A percentile compares a stretch with the other conserved stretches of the same genome.
Conservation (phyloP, 805 yeast species). For the Candida morakotiae region DNA sequence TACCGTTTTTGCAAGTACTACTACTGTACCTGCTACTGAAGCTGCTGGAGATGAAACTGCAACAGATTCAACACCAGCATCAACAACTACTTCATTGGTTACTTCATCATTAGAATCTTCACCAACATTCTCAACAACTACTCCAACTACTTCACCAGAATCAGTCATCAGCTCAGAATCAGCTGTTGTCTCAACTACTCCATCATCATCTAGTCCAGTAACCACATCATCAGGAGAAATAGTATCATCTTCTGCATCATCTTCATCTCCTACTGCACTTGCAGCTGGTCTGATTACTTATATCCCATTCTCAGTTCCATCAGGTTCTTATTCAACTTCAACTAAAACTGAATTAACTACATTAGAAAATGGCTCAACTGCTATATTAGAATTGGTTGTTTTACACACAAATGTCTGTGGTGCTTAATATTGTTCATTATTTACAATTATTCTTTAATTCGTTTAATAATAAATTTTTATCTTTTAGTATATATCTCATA, state of each 20-base stretch:
- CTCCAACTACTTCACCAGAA: background rate
- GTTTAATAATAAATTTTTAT: background rate
- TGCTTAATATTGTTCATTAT: too few relatives aligned
- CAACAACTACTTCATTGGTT: background rate
- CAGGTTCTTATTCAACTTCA: constrained; percentile 17
- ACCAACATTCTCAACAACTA: background rate
- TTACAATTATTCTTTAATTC: background rate
- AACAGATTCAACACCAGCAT: background rate
- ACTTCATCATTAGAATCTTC: background rate
- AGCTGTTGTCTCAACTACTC: background rate
- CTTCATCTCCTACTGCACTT: background rate
- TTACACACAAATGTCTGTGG: constrained; percentile 19
- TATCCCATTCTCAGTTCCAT: constrained; percentile 13
- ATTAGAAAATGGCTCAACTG: constrained; percentile 15
- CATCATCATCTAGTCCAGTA: background rate
- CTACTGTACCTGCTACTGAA: background rate
- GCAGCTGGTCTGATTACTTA: constrained; percentile 5
- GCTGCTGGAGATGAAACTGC: background rate
- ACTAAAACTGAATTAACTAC: constrained; percentile 15
- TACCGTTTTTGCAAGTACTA: constrained; percentile 12
- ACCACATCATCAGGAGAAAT: background rate
- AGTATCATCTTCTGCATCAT: background rate
- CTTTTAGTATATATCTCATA: too few relatives aligned
- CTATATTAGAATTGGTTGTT: constrained; percentile 19
- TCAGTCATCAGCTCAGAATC: too few relatives aligned